phyloP scores from a whole-genome alignment of 2,329 filamentous ascomycete genomes.

The Botrytis squamosa region DNA sequence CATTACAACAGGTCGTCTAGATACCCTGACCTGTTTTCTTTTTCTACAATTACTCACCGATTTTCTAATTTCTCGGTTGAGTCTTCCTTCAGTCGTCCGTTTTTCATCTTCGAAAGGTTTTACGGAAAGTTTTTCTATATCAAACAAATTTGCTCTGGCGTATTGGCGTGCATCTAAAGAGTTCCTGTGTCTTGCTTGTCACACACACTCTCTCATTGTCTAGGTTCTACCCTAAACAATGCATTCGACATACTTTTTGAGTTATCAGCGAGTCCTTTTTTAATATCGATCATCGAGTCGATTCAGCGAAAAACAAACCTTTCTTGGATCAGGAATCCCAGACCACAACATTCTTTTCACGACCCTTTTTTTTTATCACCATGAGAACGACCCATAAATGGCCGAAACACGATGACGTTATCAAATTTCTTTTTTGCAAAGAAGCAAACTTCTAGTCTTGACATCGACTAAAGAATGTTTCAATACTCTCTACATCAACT shows the following conservation, averaged over 20 bases:
- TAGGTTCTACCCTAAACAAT: conserved; percentile 21
- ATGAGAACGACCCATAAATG: conserved; percentile 2
- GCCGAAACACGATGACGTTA: conserved; percentile 9
- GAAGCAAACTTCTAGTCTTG: neutral
- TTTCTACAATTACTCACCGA: conserved; percentile 13
- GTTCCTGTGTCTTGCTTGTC: neutral
- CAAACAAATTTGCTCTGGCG: conserved; percentile 33
- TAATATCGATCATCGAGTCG: conserved; percentile 26
- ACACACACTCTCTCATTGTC: neutral
- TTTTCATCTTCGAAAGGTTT: conserved; percentile 18
- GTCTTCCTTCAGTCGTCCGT: conserved; percentile 15
- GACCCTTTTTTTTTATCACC: conserved; percentile 21
- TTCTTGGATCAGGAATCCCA: conserved; percentile 40
- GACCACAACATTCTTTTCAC: conserved; percentile 29
- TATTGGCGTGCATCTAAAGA: conserved; percentile 32
- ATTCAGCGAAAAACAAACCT: conserved; percentile 25
- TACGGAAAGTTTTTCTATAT: conserved; percentile 27
- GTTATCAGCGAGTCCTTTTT: conserved; percentile 28
- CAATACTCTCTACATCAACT: conserved; percentile 11
- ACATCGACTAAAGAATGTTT: neutral
- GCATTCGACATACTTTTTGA: conserved; percentile 36
- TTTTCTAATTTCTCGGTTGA: conserved; percentile 12
- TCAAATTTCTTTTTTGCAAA: conserved; percentile 13
- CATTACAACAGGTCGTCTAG: conserved; percentile 19
- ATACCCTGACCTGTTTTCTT: conserved; percentile 21